Percentiles rank a stretch among this genome's conserved stretches.
These are phyloP conservation scores for Entomophthora muscae DNA, from an alignment of 371 early-diverging fungal genomes.

Conservation along the genomic window DNA sequence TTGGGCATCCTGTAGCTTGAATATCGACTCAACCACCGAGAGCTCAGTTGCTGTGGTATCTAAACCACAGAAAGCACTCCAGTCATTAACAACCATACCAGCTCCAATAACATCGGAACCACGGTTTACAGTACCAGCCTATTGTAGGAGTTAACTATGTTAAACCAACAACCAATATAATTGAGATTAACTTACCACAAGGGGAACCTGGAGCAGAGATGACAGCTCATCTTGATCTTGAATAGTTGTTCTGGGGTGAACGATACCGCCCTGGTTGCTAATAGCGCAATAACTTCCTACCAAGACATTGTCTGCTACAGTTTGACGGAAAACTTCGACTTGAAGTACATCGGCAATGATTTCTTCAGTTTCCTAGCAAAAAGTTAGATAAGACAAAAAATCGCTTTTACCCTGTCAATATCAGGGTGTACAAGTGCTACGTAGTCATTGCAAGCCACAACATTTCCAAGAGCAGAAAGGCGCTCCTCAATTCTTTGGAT, in stretches of 20 bases:
- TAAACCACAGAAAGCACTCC: constrained; percentile 95
- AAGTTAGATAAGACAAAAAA: not conserved
- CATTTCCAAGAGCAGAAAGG: constrained; percentile 97
- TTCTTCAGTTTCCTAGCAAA: constrained; percentile 77
- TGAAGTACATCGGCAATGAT: constrained; percentile 94
- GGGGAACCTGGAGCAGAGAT: constrained; percentile 91
- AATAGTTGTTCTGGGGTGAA: constrained; percentile 91
- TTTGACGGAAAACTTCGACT: constrained; percentile 98
- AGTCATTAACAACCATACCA: constrained; percentile 98
- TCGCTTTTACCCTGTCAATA: constrained; percentile 48
- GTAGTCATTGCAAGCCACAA: constrained; percentile 99
- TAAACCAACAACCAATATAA: no score
- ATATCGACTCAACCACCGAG: constrained; percentile 96
- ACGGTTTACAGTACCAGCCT: constrained; percentile 98
- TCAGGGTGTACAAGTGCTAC: constrained; percentile 99
- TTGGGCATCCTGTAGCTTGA: constrained; percentile 85
- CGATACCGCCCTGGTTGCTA: constrained; percentile 97
- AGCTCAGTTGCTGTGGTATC: constrained; percentile 98
- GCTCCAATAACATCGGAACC: constrained; percentile 98
- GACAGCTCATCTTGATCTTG: constrained; percentile 98
- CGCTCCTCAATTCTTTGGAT: constrained; percentile 98
- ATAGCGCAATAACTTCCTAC: constrained; percentile 96
- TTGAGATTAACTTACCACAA: constrained; percentile 57
- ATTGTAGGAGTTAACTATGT: not conserved
- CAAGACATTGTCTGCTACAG: constrained; percentile 96